Base-by-base conservation (phyloP, 495 filamentous ascomycete species). In the Mycothermus thermophilus region DNA sequence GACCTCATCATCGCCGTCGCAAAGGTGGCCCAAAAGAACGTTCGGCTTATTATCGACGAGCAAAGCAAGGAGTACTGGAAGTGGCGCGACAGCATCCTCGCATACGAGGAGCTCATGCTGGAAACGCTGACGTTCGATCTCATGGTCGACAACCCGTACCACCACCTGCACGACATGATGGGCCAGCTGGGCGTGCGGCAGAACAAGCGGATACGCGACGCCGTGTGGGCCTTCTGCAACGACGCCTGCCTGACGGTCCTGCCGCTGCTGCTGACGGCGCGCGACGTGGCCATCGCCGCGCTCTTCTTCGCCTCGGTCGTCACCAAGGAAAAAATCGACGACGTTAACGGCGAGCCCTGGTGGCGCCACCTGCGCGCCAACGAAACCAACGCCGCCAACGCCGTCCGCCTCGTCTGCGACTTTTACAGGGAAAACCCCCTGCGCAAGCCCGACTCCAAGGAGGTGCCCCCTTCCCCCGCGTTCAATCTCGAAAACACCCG, bases 1-100 rank as follows among this genome's bases (percentile, higher is more conserved):
- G 85, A 96, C 41, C 63, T 97, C 21, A 82, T 97, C 37, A 74
- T 93, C 15, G 83, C 87, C 0, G 92, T 88, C 47, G 86, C 84
- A 32, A 83, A 85, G 40, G 87, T 94, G 10, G 92, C 88, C 19
- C 88, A 93, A 53, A 96, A 97, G 59, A 80, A 96, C 46, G 63
- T 80, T 6, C 77, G 83, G 47, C 69, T 93, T 34, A 56, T 80
- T 8, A 79, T 97, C 16, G 88, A 96, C 48, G 90, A 94, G 54
- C 85, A 95, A 53, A 83, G 77, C 27, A 95, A 93, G 43, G 90
- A 96, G 42, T 97, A 82, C 52, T 97, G 90, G 90, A 69, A 75
- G 51, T 97, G 90, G 90, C 74, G 82, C 30, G 90, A 99, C 48
- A 85, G 77, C 35, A 88, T 99, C 29, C 65, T 95, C 2, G 74